Percentiles rank a stretch among this genome's conserved stretches.
phyloP scores from a whole-genome alignment of 805 yeast genomes.

The Yamadazyma sp. region DNA sequence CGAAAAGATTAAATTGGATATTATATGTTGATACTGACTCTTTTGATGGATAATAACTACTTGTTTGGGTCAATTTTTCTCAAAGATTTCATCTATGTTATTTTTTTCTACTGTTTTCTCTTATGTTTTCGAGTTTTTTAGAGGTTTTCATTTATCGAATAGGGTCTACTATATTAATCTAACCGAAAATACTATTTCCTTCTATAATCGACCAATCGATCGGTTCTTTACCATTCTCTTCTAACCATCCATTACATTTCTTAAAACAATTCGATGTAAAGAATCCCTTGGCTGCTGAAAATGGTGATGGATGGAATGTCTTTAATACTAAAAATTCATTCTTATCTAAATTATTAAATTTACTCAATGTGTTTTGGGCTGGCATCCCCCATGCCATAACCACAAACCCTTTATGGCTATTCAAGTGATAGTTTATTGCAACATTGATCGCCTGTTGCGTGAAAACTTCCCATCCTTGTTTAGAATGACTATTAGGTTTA shows the following conservation, averaged over 20 bases:
- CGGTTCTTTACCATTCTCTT: slow-evolving; percentile 34
- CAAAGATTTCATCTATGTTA: too few relatives aligned
- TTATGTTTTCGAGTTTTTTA: too few relatives aligned
- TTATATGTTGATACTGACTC: too few relatives aligned
- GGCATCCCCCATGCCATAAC: slow-evolving; percentile 82
- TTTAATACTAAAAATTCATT: slow-evolving; percentile 50
- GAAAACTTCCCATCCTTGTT: slow-evolving; percentile 88
- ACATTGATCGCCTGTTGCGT: slow-evolving; percentile 66
- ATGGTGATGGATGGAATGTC: slow-evolving; percentile 92
- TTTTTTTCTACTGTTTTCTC: too few relatives aligned
- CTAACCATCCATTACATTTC: slow-evolving; percentile 76
- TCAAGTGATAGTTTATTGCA: slow-evolving; percentile 46
- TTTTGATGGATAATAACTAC: too few relatives aligned
- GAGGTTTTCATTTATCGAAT: too few relatives aligned
- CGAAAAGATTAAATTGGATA: too few relatives aligned
- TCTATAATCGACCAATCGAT: slow-evolving; percentile 62
- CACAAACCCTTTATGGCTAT: slow-evolving; percentile 50
- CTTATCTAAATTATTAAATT: slow-evolving; percentile 22
- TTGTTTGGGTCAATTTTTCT: too few relatives aligned
- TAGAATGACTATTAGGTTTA: slow-evolving; percentile 88
- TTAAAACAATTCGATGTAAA: slow-evolving; percentile 74
- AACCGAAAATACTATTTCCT: slow-evolving; percentile 16
- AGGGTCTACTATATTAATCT: too few relatives aligned
- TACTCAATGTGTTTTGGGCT: slow-evolving; percentile 59
- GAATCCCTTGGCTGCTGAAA: slow-evolving; percentile 83